A percentile compares a stretch with the other conserved stretches of the same genome.
phyloP scores from a whole-genome alignment of 495 filamentous ascomycete genomes.

The Penicillium soppii region DNA sequence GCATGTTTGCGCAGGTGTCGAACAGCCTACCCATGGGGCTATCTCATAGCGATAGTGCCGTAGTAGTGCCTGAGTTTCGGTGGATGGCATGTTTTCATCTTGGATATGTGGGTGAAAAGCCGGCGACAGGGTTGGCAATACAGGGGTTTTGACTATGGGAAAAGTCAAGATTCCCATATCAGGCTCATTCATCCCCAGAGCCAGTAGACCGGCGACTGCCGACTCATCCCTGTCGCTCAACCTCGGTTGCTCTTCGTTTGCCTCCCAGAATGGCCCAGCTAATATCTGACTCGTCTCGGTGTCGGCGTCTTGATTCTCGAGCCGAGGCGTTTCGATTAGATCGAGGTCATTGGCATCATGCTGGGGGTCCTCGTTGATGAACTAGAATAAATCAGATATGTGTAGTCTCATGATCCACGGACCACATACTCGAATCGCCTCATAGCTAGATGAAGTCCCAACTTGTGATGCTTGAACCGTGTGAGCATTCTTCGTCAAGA shows the following conservation, averaged over 20 bases:
- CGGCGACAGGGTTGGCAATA: neutral
- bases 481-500: conserved; percentile 40
- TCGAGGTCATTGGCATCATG: neutral
- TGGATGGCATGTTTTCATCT: conserved; percentile 7
- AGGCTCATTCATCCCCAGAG: conserved; percentile 22
- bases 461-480: conserved; percentile 23
- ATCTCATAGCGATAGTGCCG: conserved; percentile 37
- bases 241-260: neutral
- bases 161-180: conserved; percentile 10
- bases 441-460: conserved; percentile 14
- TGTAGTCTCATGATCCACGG: neutral
- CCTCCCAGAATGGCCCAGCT: conserved; percentile 4
- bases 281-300: neutral
- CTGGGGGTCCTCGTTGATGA: conserved; percentile 24
- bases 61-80: conserved; percentile 25
- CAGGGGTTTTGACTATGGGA: neutral
- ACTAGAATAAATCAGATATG: conserved; percentile 15
- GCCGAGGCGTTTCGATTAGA: neutral
- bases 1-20: neutral
- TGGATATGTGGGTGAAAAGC: neutral
- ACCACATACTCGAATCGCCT: conserved; percentile 24
- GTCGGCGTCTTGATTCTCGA: neutral
- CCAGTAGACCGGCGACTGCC: conserved; percentile 32
- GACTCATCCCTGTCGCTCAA: conserved; percentile 34
- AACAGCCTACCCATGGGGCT: conserved; percentile 32